Base-by-base conservation (phyloP, 192 early-diverging fungal species). In the Coemansia asiatica region DNA sequence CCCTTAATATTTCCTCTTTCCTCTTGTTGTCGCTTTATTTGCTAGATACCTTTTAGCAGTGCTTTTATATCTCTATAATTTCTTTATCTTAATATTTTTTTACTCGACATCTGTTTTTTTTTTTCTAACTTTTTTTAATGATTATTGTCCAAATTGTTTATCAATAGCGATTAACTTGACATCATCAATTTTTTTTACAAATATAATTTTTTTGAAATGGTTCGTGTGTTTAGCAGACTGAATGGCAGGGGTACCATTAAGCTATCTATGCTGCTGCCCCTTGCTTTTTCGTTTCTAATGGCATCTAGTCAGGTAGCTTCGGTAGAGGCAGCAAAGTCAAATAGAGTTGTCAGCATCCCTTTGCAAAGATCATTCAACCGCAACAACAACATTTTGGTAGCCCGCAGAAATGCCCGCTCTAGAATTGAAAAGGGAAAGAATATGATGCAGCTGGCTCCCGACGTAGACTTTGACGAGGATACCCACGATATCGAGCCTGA, bases 361-460 rank as follows among this genome's bases (percentile, higher is more conserved):
- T 65, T 79, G 21, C 77, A 79, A 60, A 60, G 77, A 33, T 79
- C 77, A 48, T 79, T 73, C 63, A 79, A 79, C 55, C 68, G 77
- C 57, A 79, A 79, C 68, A 79, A 69, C 77, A 79, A 79, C 63
- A 79, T 79, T 44, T 60, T 79, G 28, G 72, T 74, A 27, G 68
- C 77, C 21, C 61, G 77, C 16, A 67, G 76, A 12, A 64, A 60
- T 26, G 76, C 76, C 9, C 71, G 76, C 29, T 35, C 56, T 6
- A 31, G 26, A 22, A 54, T 71, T 29, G 44, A 60, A 22, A 57
- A 55, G 40, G 25, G 56, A 63, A 73, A 73, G 46, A 22, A 29
- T 33, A 35, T 79, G 61, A 79, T 79, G 71, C 71, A 74, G 65
- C 60, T 79, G 23, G 61, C 65, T 6, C 64, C 71, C 3, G 76